Conservation (phyloP, 2,329 filamentous ascomycete genomes). For the Malbranchea zuffiana region DNA sequence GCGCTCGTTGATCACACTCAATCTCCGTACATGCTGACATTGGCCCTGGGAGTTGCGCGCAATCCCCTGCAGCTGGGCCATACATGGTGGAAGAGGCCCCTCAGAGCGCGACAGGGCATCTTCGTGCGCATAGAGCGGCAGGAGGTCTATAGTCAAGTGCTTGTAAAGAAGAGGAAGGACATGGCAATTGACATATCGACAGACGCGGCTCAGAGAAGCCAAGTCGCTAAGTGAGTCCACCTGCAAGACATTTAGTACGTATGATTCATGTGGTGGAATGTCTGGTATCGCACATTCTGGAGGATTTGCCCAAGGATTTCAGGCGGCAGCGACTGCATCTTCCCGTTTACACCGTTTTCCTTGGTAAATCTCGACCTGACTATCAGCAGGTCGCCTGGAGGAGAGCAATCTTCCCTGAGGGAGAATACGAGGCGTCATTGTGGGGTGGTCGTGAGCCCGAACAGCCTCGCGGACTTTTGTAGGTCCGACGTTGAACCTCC, state of each 20-base stretch:
- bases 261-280: neutral
- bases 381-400: no score
- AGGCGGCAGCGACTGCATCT: neutral
- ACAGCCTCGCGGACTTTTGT: no score
- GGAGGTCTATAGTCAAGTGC: neutral
- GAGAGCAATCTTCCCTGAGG: no score
- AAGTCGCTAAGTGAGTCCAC: neutral
- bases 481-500: no score
- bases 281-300: neutral
- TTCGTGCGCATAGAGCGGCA: neutral
- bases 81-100: constrained; percentile 1
- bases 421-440: no score
- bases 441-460: no score
- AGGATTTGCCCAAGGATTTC: neutral
- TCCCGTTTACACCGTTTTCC: no score
- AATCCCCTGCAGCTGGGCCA: neutral
- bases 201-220: neutral
- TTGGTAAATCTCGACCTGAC: no score
- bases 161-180: neutral
- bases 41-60: constrained; percentile 5
- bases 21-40: neutral
- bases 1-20: neutral
- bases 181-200: neutral
- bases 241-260: neutral
- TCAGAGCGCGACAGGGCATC: neutral